phyloP scores from a whole-genome alignment of 352 stramenopile genomes.

The Globisporangium apiculatum region DNA sequence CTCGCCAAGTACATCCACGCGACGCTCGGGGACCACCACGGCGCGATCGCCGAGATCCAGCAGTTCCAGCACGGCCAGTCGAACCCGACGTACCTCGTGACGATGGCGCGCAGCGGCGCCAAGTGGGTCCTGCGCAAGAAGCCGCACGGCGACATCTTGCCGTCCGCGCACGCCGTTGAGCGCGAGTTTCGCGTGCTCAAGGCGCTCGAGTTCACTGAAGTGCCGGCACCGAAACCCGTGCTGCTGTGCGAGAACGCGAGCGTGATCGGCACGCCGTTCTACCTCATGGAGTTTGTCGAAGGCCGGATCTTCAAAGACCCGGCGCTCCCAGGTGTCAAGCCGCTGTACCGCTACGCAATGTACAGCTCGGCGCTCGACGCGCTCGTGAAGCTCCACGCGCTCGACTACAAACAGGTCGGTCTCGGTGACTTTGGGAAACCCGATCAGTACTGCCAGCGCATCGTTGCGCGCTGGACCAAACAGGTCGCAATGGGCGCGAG shows the following conservation, averaged over 20 bases:
- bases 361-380: constrained; percentile 68
- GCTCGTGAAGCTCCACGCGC: constrained; percentile 50
- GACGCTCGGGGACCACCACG: constrained; percentile 40
- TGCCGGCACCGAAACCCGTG: constrained; percentile 57
- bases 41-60: constrained; percentile 43
- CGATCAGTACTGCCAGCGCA: constrained; percentile 66
- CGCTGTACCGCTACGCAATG: constrained; percentile 75
- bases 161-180: constrained; percentile 74
- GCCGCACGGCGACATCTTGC: constrained; percentile 69
- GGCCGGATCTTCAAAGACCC: constrained; percentile 74
- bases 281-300: constrained; percentile 78
- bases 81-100: constrained; percentile 85
- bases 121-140: constrained; percentile 84
- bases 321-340: constrained; percentile 47
- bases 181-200: constrained; percentile 68
- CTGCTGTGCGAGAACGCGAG: constrained; percentile 54
- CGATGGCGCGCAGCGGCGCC: constrained; percentile 36
- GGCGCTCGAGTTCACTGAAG: constrained; percentile 57
- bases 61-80: constrained; percentile 86
- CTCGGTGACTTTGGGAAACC: constrained; percentile 52
- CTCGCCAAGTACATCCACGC: constrained; percentile 46
- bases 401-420: constrained; percentile 55
- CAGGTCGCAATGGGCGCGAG: constrained; percentile 47
- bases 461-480: constrained; percentile 63
- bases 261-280: constrained; percentile 70